Evolutionary conservation across 2,329 filamentous ascomycete genomes (phyloP).

Genomic region (Fusarium tricinctum): DNA sequence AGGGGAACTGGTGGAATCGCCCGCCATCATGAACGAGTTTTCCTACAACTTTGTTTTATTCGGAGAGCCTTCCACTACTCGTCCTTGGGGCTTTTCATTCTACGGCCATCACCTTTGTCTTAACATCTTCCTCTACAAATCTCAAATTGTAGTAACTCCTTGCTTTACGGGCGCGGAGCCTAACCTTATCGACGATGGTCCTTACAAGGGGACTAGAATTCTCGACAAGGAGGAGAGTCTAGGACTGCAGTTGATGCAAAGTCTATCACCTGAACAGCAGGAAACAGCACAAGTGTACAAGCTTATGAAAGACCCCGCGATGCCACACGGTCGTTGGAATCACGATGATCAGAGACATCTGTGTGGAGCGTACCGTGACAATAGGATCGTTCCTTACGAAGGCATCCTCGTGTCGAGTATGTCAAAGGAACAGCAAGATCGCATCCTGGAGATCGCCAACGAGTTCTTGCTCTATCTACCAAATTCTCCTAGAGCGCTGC

Average conservation of each 20-base stretch:
- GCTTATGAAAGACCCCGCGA: slow-evolving; percentile 72
- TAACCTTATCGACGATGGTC: slow-evolving; percentile 77
- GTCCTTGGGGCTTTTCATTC: slow-evolving; percentile 79
- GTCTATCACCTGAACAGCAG: slow-evolving; percentile 62
- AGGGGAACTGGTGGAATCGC: slow-evolving; percentile 74
- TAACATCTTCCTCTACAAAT: slow-evolving; percentile 75
- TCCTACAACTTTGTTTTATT: slow-evolving; percentile 84
- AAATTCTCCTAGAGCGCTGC: slow-evolving; percentile 63
- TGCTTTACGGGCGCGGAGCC: slow-evolving; percentile 87
- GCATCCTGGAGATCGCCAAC: slow-evolving; percentile 56
- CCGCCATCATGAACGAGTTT: slow-evolving; percentile 77
- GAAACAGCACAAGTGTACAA: slow-evolving; percentile 69
- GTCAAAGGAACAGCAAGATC: slow-evolving; percentile 56
- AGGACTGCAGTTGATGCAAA: slow-evolving; percentile 79
- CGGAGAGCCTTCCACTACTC: slow-evolving; percentile 68
- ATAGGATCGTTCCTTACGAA: slow-evolving; percentile 81
- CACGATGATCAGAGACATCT: slow-evolving; percentile 84
- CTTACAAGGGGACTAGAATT: slow-evolving; percentile 74
- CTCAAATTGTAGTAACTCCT: slow-evolving; percentile 77
- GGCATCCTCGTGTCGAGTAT: slow-evolving; percentile 71
- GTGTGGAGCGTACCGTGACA: slow-evolving; percentile 84
- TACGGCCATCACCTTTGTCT: slow-evolving; percentile 86
- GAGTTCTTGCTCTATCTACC: slow-evolving; percentile 80
- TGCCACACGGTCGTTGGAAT: slow-evolving; percentile 81
- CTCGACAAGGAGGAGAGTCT: slow-evolving; percentile 74